Percentiles rank a stretch among this genome's conserved stretches.
Evolutionary conservation across 192 early-diverging fungal genomes (phyloP).

Genomic region (Umbelopsis ramanniana): DNA sequence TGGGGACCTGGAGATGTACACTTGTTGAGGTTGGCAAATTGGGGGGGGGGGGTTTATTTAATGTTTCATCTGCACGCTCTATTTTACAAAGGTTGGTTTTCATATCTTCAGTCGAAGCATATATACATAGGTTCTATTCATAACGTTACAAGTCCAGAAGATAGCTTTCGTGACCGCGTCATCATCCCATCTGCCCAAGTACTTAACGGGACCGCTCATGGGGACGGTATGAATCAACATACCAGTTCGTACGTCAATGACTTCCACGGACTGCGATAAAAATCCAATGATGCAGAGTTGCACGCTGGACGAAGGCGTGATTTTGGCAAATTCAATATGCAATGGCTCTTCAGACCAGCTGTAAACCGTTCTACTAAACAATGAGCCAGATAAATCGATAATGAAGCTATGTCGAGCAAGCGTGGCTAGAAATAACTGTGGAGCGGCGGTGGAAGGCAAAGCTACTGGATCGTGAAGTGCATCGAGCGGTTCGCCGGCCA

Average conservation of each 20-base stretch:
- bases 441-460: slow-evolving; percentile 29
- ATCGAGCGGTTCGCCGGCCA: slow-evolving; percentile 24
- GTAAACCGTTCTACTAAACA: slow-evolving; percentile 35
- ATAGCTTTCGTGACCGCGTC: slow-evolving; percentile 15
- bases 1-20: no score
- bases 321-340: slow-evolving; percentile 36
- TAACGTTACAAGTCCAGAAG: slow-evolving; percentile 31
- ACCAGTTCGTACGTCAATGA: slow-evolving; percentile 31
- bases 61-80: no score
- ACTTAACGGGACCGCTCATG: slow-evolving; percentile 27
- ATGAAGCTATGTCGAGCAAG: slow-evolving; percentile 35
- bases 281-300: slow-evolving; percentile 40
- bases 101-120: slow-evolving; percentile 21
- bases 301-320: background rate
- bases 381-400: slow-evolving; percentile 32
- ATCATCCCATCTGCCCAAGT: slow-evolving; percentile 32
- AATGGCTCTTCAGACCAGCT: slow-evolving; percentile 28
- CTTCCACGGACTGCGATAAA: slow-evolving; percentile 23
- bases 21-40: no score
- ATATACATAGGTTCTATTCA: slow-evolving; percentile 35
- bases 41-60: no score
- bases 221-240: slow-evolving; percentile 27
- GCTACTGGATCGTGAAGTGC: slow-evolving; percentile 31
- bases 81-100: no score
- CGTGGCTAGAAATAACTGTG: slow-evolving; percentile 42